phyloP scores from a whole-genome alignment of 768 basidiomycete genomes.

The Lentinula raphanica region DNA sequence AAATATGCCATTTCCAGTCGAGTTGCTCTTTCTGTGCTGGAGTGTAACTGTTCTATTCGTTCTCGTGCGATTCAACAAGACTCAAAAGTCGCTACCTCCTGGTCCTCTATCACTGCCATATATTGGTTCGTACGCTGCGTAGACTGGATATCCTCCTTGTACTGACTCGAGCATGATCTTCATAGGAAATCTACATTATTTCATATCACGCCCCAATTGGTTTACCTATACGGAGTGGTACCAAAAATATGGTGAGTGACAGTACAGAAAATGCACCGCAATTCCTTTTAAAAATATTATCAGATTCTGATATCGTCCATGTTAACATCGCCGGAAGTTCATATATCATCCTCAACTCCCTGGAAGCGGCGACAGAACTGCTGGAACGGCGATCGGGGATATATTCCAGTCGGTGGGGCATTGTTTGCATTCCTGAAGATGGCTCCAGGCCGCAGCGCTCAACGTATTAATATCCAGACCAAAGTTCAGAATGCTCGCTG shows the following conservation, averaged over 20 bases:
- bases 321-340: slow-evolving; percentile 11
- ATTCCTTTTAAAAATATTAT: not conserved
- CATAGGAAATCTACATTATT: slow-evolving; percentile 31
- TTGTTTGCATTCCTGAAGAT: not conserved
- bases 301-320: not conserved
- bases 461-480: not conserved
- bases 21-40: not conserved
- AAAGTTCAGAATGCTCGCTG: not conserved
- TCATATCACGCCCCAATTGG: slow-evolving; percentile 28
- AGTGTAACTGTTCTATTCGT: not conserved
- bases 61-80: not conserved
- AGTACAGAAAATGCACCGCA: slow-evolving; percentile 14
- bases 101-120: not conserved
- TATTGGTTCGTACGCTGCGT: not conserved
- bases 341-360: slow-evolving; percentile 12
- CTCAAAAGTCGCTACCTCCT: not conserved
- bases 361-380: slow-evolving; percentile 16
- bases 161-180: slow-evolving; percentile 8
- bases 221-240: slow-evolving; percentile 33
- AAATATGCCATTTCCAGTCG: no score
- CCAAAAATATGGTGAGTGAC: slow-evolving; percentile 28
- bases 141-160: not conserved
- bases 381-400: slow-evolving; percentile 15
- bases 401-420: slow-evolving; percentile 15
- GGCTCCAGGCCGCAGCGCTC: no score